phyloP scores from a whole-genome alignment of 768 basidiomycete species.

The Boletus huronensis region DNA sequence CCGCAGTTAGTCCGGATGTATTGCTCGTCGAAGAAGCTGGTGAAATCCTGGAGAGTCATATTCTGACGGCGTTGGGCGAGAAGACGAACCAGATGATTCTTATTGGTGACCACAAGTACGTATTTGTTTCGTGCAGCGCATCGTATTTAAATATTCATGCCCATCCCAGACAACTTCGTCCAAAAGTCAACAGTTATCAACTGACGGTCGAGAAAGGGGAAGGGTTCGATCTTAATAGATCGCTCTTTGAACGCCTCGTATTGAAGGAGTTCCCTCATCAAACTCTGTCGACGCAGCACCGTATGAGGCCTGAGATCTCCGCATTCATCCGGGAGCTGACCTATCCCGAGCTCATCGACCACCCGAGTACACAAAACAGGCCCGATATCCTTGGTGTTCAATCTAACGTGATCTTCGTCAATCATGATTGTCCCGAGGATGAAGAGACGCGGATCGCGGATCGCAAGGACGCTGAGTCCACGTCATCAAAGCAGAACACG shows the following conservation, averaged over 20 bases:
- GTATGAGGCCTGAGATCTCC: constrained; percentile 78
- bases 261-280: constrained; percentile 58
- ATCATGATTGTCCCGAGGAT: constrained; percentile 57
- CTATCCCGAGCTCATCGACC: constrained; percentile 66
- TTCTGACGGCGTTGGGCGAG: constrained; percentile 54
- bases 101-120: constrained; percentile 72
- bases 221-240: constrained; percentile 63
- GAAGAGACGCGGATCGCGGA: constrained; percentile 41
- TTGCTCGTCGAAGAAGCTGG: constrained; percentile 72
- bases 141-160: background rate
- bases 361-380: constrained; percentile 44
- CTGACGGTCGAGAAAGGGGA: constrained; percentile 69
- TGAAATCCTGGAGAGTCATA: constrained; percentile 67
- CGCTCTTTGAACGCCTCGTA: constrained; percentile 68
- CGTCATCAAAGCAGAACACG: constrained; percentile 58
- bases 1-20: constrained; percentile 45
- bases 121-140: background rate
- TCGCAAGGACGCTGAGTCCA: constrained; percentile 43
- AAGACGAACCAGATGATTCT: constrained; percentile 55
- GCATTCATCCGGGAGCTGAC: constrained; percentile 57
- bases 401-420: constrained; percentile 60
- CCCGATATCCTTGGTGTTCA: constrained; percentile 52
- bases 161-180: constrained; percentile 57
- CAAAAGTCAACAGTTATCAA: constrained; percentile 64
- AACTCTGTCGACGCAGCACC: constrained; percentile 56